Conservation (phyloP, 2,329 filamentous ascomycete genomes). For the Aspergillus pseudoterreus region DNA sequence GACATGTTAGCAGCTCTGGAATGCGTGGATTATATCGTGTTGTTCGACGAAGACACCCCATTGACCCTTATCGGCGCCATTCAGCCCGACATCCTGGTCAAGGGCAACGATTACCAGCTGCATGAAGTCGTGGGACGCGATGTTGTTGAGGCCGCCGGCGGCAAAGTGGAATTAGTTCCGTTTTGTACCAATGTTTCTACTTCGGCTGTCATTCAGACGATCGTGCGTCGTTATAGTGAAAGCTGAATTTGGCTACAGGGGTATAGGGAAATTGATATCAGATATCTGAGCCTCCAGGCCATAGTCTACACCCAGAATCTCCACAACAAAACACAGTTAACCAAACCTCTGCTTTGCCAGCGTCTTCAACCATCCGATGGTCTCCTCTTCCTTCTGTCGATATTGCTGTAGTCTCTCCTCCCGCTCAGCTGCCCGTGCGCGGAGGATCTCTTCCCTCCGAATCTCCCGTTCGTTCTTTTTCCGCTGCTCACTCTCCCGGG, state of each 20-base stretch:
- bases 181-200: not conserved
- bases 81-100: too few species aligned
- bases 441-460: conserved; percentile 71
- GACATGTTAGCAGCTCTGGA: too few species aligned
- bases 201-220: not conserved
- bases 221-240: not conserved
- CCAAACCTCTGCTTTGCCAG: conserved; percentile 79
- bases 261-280: too few species aligned
- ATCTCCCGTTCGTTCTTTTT: conserved; percentile 83
- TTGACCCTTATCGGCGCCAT: too few species aligned
- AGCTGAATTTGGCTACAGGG: too few species aligned
- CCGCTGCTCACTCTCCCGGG: conserved; percentile 62
- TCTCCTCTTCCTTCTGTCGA: conserved; percentile 74
- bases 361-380: conserved; percentile 74
- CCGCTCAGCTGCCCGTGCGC: conserved; percentile 72
- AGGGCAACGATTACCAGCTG: too few species aligned
- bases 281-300: not conserved
- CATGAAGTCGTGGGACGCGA: too few species aligned
- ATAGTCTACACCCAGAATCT: not conserved
- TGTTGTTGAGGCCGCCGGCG: not conserved
- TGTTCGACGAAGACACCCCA: too few species aligned
- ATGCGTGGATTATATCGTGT: too few species aligned
- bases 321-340: conserved; percentile 20
- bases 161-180: not conserved
- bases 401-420: conserved; percentile 70